Percentiles rank a stretch among this genome's conserved stretches.
Evolutionary conservation across 192 early-diverging fungal species (phyloP).

Genomic region (Coemansia biformis): DNA sequence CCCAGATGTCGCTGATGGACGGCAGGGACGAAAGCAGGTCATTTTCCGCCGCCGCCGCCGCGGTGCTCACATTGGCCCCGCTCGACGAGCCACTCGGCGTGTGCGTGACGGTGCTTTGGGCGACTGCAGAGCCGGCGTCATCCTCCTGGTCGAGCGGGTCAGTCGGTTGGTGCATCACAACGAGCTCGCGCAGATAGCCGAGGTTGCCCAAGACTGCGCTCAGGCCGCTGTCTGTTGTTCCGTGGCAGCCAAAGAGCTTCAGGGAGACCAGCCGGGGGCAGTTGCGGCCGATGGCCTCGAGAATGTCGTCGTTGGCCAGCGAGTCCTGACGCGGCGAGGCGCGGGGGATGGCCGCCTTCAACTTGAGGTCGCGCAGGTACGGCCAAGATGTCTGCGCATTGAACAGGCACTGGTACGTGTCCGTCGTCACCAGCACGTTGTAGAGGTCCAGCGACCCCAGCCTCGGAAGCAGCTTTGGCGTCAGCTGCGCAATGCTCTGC

Average conservation of each 20-base stretch:
- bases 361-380: slow-evolving; percentile 38
- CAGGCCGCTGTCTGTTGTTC: slow-evolving; percentile 45
- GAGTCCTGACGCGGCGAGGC: slow-evolving; percentile 35
- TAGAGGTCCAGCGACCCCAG: slow-evolving; percentile 35
- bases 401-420: slow-evolving; percentile 42
- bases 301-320: slow-evolving; percentile 46
- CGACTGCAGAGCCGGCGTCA: too few species aligned
- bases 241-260: slow-evolving; percentile 48
- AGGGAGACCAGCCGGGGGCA: slow-evolving; percentile 43
- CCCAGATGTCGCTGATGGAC: slow-evolving; percentile 37
- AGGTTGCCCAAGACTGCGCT: slow-evolving; percentile 45
- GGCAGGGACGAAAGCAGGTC: slow-evolving; percentile 17
- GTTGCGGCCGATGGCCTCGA: slow-evolving; percentile 41
- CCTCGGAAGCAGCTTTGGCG: slow-evolving; percentile 27
- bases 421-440: slow-evolving; percentile 45
- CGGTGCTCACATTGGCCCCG: too few species aligned
- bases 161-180: slow-evolving; percentile 44
- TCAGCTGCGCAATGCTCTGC: slow-evolving; percentile 33
- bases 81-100: too few species aligned
- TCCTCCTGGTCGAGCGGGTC: slow-evolving; percentile 12
- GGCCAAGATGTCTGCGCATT: slow-evolving; percentile 35
- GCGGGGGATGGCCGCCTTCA: slow-evolving; percentile 44
- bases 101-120: too few species aligned
- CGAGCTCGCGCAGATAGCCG: slow-evolving; percentile 43
- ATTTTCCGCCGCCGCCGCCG: slow-evolving; percentile 1